Evolutionary conservation across 2,329 filamentous ascomycete genomes (phyloP).

Genomic region (Westerdykella sp.): DNA sequence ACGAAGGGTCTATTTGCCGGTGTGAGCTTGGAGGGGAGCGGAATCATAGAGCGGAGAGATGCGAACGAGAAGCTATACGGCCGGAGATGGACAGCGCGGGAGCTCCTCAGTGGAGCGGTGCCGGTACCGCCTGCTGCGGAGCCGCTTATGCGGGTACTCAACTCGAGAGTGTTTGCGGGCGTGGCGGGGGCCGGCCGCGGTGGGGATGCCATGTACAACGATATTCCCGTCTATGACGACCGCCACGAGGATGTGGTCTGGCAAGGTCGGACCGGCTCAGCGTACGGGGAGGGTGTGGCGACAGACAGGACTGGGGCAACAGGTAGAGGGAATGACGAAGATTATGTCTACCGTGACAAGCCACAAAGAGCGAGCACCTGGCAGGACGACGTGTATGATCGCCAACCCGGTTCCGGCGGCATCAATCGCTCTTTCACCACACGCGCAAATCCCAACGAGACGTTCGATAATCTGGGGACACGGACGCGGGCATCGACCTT

Average conservation of each 20-base stretch:
- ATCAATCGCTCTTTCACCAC: slow-evolving; percentile 47
- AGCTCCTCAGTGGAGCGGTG: slow-evolving; percentile 74
- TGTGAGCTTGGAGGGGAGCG: slow-evolving; percentile 87
- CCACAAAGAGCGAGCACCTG: slow-evolving; percentile 63
- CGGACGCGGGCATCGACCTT: slow-evolving; percentile 37
- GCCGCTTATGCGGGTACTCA: slow-evolving; percentile 77
- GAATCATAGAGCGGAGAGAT: slow-evolving; percentile 88
- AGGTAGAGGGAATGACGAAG: slow-evolving; percentile 34
- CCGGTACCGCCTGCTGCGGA: slow-evolving; percentile 74
- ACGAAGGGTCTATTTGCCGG: slow-evolving; percentile 96
- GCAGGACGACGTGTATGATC: slow-evolving; percentile 70
- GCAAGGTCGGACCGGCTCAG: slow-evolving; percentile 67
- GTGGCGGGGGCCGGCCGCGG: slow-evolving; percentile 40
- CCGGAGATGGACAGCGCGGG: slow-evolving; percentile 68
- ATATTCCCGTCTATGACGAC: slow-evolving; percentile 82
- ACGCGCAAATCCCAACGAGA: slow-evolving; percentile 45
- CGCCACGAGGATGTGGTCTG: slow-evolving; percentile 75
- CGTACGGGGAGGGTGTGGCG: slow-evolving; percentile 61
- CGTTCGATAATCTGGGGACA: slow-evolving; percentile 43
- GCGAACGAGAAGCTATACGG: slow-evolving; percentile 97
- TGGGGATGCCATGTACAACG: slow-evolving; percentile 79
- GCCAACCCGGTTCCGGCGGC: slow-evolving; percentile 35
- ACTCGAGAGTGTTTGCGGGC: slow-evolving; percentile 77
- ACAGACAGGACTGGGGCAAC: slow-evolving; percentile 44
- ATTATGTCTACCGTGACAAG: slow-evolving; percentile 49